Percentiles rank a stretch among this genome's conserved stretches.
These are phyloP conservation scores for Chiua virens DNA, from an alignment of 768 basidiomycete species.

Conservation along the genomic window DNA sequence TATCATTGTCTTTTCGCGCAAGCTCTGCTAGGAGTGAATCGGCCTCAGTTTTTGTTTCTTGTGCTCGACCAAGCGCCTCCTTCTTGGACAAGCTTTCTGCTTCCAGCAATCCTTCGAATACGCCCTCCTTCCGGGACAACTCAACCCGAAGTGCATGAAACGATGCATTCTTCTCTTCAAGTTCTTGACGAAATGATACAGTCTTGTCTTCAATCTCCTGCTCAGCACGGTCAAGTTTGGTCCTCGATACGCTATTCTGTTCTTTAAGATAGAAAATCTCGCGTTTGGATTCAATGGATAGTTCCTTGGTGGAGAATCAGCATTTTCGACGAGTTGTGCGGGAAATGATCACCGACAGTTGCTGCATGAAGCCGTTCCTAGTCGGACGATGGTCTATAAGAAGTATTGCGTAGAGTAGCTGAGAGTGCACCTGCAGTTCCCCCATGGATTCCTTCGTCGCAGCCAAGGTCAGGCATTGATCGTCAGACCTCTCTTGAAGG, in stretches of 20 bases:
- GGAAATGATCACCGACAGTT: conserved; percentile 12
- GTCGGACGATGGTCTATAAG: background rate
- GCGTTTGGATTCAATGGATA: conserved; percentile 8
- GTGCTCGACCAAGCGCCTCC: conserved; percentile 17
- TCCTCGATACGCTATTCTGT: conserved; percentile 18
- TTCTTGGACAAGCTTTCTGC: conserved; percentile 21
- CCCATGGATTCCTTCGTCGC: conserved; percentile 55
- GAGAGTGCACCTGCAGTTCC: conserved; percentile 45
- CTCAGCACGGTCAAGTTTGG: too few relatives aligned
- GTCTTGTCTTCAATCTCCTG: background rate
- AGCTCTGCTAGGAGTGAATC: conserved; percentile 24
- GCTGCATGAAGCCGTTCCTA: conserved; percentile 25
- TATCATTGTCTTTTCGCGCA: conserved; percentile 16
- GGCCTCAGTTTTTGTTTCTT: conserved; percentile 18
- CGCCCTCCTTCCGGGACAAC: conserved; percentile 27
- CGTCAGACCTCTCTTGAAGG: conserved; percentile 61
- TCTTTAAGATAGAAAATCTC: conserved; percentile 21
- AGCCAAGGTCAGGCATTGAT: conserved; percentile 51
- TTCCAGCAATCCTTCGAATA: conserved; percentile 20
- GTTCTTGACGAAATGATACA: conserved; percentile 10
- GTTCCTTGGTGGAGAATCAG: conserved; percentile 17
- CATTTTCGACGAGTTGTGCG: too few relatives aligned
- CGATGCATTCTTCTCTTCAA: conserved; percentile 8
- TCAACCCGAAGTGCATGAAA: conserved; percentile 21
- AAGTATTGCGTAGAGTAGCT: background rate